A percentile compares a stretch with the other conserved stretches of the same genome.
Conservation (phyloP, 257 asterid species). For the Solanum dulcamara region DNA sequence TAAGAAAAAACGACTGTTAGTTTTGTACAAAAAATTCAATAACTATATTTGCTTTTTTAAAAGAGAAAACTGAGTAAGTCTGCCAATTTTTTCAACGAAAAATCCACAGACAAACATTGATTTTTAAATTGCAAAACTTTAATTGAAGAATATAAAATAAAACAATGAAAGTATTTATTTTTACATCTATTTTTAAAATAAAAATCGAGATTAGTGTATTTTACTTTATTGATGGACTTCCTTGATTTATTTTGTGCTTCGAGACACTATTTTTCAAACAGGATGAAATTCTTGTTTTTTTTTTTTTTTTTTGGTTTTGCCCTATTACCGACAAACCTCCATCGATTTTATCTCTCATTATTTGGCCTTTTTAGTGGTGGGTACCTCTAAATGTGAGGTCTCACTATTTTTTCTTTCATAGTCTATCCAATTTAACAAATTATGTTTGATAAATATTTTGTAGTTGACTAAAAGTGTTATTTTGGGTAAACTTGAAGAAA, state of each 20-base stretch:
- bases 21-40: too few relatives aligned
- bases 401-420: neutral
- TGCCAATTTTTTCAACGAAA: neutral
- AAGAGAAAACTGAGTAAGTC: neutral
- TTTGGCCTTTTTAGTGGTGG: neutral
- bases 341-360: neutral
- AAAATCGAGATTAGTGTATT: too few relatives aligned
- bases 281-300: neutral
- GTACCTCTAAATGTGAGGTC: neutral
- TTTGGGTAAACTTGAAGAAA: neutral
- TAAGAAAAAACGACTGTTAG: too few relatives aligned
- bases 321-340: neutral
- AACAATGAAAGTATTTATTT: too few relatives aligned
- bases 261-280: neutral
- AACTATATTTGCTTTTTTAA: too few relatives aligned
- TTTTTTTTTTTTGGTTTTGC: neutral
- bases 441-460: neutral
- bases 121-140: too few relatives aligned
- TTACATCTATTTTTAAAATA: too few relatives aligned
- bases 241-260: neutral
- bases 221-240: neutral
- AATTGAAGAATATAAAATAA: too few relatives aligned
- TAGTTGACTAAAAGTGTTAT: neutral
- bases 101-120: too few relatives aligned
- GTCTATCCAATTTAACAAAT: neutral